Base-by-base conservation (phyloP, 257 asterid species). In the Asclepias syriaca region DNA sequence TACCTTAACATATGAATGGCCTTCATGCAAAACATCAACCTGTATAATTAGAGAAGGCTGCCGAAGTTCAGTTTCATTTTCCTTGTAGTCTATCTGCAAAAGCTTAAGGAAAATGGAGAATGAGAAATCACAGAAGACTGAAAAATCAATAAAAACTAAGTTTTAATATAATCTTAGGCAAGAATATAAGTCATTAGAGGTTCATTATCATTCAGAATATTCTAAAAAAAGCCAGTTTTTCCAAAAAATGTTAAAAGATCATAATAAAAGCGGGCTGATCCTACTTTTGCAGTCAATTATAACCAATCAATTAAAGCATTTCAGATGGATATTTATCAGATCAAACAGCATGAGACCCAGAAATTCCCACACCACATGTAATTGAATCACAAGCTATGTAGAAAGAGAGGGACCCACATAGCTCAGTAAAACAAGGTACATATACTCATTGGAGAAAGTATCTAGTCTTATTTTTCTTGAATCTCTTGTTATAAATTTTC, bases 1-100 rank as follows among this genome's bases (percentile, higher is more conserved):
- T 76, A 94, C 97, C 97, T 94, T 91, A 75, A 91, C 85, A 37
- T 88, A 86, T 53, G 90, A 82, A 80, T 77, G 73, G 65, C 71
- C 75, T 74, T 81, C 88, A 76, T 73, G 84, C 11, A 85, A 81
- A 68, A 88, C 81, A 72, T 91, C 95, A 81, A 88, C 78, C 84
- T 85, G 86, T 79, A 89, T 79, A 75, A 78, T 83, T 72, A 94
- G 78, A 77, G 87, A 81, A 37, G 96, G 91, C 69, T 77, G 86
- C 78, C 80, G 83, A 75, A 74, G 66, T 71, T 72, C 87, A 74
- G 73, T 72, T 81, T 66, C 72, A 70, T 72, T 78, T 78, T 79
- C 85, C 81, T 66, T 84, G 65, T 71, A 34, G 59, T 74, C 65
- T 69, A 78, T 85, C 97, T 89, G 86, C 66, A 57, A 70, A 76